Evolutionary conservation across 805 yeast species (phyloP), one percentile per base, ranked within the genome.

Genomic region (Maudiozyma pseudohumilis): DNA sequence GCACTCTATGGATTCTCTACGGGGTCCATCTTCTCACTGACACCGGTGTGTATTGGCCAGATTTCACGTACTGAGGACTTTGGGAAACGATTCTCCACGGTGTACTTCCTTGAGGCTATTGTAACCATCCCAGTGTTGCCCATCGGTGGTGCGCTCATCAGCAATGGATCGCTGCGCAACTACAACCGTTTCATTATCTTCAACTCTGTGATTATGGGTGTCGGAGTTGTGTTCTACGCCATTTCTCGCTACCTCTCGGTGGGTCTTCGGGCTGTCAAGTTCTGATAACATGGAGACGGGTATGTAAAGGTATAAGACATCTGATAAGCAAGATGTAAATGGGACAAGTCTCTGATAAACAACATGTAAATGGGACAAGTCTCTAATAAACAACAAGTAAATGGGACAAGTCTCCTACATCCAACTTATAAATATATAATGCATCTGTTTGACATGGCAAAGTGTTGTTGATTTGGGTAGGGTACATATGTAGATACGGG

Each of bases 41-140:
- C 75, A 12, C 81, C 82, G 2, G 75, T 72, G 2, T 72, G 80
- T 46, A 62, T 73, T 26, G 79, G 77, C 1, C 75, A 72, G 36
- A 72, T 77, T 25, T 72, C 80, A 13, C 67, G 70, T 36, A 67
- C 72, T 2, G 69, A 68, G 32, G 69, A 66, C 43, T 74, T 73
- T 49, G 80, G 79, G 6, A 68, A 68, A 46, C 63, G 76, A 15
- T 74, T 72, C 50, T 69, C 78, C 2, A 68, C 78, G 0, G 68
- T 75, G 47, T 79, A 76, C 53, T 68, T 75, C 32, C 56, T 75
- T 47, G 75, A 74, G 10, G 70, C 84, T 2, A 60, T 75, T 39
- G 62, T 69, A 12, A 61, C 66, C 23, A 56, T 75, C 21, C 64
- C 70, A 12, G 61, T 68, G 18, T 61, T 74, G 17, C 77, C 79